phyloP scores from a whole-genome alignment of 1,139 yeast genomes.

The Schizosaccharomyces versatilis region DNA sequence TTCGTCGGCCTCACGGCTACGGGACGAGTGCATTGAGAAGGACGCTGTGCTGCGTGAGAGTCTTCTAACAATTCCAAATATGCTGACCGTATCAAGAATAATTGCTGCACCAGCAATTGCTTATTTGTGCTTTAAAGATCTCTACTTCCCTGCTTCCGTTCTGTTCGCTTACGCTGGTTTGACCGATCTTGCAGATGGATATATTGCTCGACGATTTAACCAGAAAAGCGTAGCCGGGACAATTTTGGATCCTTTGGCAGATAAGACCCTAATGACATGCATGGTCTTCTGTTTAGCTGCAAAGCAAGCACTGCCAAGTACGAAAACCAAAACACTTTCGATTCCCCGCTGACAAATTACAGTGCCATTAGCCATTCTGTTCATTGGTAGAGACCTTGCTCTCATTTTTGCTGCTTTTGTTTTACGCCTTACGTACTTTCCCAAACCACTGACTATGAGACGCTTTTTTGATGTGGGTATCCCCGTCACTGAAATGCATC shows the following conservation, averaged over 20 bases:
- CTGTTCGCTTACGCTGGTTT: slow-evolving; percentile 66
- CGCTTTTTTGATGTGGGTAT: slow-evolving; percentile 58
- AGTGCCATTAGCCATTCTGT: slow-evolving; percentile 47
- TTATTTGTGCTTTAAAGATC: slow-evolving; percentile 31
- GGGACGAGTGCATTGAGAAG: background rate
- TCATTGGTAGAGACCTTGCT: slow-evolving; percentile 66
- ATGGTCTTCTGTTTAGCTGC: slow-evolving; percentile 60
- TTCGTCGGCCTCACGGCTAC: background rate
- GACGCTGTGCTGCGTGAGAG: slow-evolving; percentile 26
- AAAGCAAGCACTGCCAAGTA: slow-evolving; percentile 28
- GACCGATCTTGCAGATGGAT: slow-evolving; percentile 84
- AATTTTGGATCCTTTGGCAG: slow-evolving; percentile 86
- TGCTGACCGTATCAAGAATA: slow-evolving; percentile 59
- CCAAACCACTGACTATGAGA: slow-evolving; percentile 48
- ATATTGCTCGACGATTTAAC: slow-evolving; percentile 58
- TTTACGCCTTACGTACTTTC: slow-evolving; percentile 51
- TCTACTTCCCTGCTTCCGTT: slow-evolving; percentile 39
- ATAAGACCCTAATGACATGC: slow-evolving; percentile 69
- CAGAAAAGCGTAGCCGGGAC: slow-evolving; percentile 71
- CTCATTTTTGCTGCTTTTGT: slow-evolving; percentile 57
- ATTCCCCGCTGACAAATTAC: background rate
- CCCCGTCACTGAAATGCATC: slow-evolving; percentile 75
- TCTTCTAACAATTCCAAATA: slow-evolving; percentile 63
- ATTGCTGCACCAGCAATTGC: slow-evolving; percentile 68
- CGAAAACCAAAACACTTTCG: background rate